Evolutionary conservation across 2,329 filamentous ascomycete species (phyloP), one percentile per base, ranked within the genome.

Genomic region (Arthrobotrys iridis): DNA sequence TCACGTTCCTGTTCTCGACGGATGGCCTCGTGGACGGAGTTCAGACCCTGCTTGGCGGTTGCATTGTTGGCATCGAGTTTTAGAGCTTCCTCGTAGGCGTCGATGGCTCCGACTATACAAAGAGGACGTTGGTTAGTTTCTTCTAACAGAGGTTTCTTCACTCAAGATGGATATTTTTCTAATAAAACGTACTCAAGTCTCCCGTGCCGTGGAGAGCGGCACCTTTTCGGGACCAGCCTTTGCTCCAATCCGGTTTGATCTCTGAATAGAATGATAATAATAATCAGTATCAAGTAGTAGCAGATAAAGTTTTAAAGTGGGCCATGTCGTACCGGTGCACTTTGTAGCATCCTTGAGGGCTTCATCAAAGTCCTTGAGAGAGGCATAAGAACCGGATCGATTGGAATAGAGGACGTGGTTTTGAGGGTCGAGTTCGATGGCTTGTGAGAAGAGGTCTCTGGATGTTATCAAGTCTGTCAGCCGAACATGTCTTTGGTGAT

Each of bases 321-420:
- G 28, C n/a, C 13, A 37, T 55, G 22, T 37, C 57, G 70, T 67
- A 79, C 79, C 78, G 30, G 91, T 96, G 2, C 93, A 95, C 87
- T 97, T 97, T 81, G 90, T 90, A 70, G 95, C 95, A 86, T 99
- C 95, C 77, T 91, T 87, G 24, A 98, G 85, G 18, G 95, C 95
- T 79, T 90, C 87, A 77, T 91, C 85, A 86, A 91, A 99, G 72
- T 98, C 89, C 83, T 90, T 92, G 83, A 97, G 91, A 62, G 95
- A 97, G 46, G 94, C 92, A 81, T 96, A 88, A 48, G 88, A 89
- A 68, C 88, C 95, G 28, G 70, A 62, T 79, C 95, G 90, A 85
- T 99, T 99, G 81, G 93, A 98, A 87, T 94, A 99, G 70, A 99
- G 91, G 79, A 99, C 94, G 83, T 99, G 95, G 83, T 99, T 99